Base-by-base conservation (phyloP, 805 yeast genomes). In the Metschnikowia drakensbergensis region DNA sequence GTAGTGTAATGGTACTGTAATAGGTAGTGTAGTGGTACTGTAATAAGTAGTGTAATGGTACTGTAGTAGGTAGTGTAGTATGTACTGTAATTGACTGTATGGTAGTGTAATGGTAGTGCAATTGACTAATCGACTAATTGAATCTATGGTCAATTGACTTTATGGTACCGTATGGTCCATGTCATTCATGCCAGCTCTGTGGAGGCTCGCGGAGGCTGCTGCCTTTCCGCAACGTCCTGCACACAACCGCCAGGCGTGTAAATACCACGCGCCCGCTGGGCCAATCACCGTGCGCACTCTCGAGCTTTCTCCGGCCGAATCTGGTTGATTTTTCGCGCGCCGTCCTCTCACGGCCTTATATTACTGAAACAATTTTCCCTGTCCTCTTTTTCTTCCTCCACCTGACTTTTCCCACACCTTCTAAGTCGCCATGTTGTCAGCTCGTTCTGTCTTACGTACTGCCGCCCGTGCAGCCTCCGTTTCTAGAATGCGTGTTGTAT, bases 381-480 rank as follows among this genome's bases (percentile, higher is more conserved):
- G 29, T 51, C 39, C 51, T 50, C 49, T 45, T 53, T 55, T 51
- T 55, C 49, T 42, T 48, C 36, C 50, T 41, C 45, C 48, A 51
- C 53, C 52, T 47, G 58, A 55, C 56, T 55, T 49, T 49, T 49
- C 48, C 52, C 48, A 41, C 38, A 36, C 17, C 42, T 46, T 17
- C 45, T 49, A 54, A 59, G 60, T 59, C 60, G 74, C 61, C 68
- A 86, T 86, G 94, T 85, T 86, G 79, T 84, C 91, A 66, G 81
- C 83, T 69, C 89, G 94, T 81, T 82, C 90, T 73, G 81, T 83
- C 75, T 78, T 85, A 72, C 87, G 91, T 79, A 81, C 88, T 69
- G 89, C 89, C 71, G 80, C 88, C 70, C 86, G 88, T 78, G 79
- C 88, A 67, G 85, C 84, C 44, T 42, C 60, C 51, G 58, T 56